Conservation (phyloP, 2,329 filamentous ascomycete genomes). For the Plectosphaerella cucumerina region DNA sequence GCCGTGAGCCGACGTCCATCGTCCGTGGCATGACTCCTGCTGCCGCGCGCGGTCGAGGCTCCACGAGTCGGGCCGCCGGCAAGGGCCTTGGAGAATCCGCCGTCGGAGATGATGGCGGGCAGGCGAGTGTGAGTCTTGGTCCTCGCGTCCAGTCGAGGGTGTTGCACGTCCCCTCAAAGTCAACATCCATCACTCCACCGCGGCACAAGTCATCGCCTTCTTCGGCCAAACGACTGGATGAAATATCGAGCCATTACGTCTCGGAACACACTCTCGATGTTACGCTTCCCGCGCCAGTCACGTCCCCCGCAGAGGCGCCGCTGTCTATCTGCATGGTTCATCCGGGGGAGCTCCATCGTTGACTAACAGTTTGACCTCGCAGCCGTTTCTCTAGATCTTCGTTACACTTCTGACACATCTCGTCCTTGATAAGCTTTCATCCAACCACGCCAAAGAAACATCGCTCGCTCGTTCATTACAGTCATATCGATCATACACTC, state of each 20-base stretch:
- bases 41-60: background rate
- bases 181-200: background rate
- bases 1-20: background rate
- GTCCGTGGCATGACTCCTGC: background rate
- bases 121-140: background rate
- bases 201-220: too few species aligned
- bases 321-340: too few species aligned
- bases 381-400: too few species aligned
- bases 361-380: too few species aligned
- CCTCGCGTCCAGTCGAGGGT: background rate
- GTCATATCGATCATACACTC: background rate
- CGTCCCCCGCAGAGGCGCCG: too few species aligned
- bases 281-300: too few species aligned
- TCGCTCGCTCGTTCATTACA: background rate
- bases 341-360: too few species aligned
- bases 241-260: too few species aligned
- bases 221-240: too few species aligned
- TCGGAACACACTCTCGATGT: too few species aligned
- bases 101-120: background rate
- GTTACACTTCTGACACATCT: too few species aligned
- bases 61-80: background rate
- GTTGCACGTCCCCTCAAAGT: background rate
- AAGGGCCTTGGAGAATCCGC: background rate
- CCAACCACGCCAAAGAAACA: background rate
- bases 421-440: background rate